Evolutionary conservation across 306 rosid species (phyloP), one percentile per base, ranked within the genome.

Genomic region (Ochetophila trinervis): DNA sequence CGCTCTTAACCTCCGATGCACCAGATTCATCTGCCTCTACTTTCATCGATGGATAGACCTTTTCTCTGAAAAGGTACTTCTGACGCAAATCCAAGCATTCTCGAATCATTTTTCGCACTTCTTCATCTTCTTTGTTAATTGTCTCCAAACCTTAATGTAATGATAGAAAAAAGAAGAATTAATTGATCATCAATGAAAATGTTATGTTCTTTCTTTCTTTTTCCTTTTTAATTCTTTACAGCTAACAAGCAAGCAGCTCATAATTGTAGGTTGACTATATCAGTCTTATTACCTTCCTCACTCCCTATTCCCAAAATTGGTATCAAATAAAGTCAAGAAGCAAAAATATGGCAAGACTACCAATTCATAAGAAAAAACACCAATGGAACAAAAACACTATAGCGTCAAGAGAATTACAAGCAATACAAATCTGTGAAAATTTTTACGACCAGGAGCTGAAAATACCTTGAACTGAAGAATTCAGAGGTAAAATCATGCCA

Each of bases 11-110:
- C 55, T 57, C 60, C 49, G 77, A 24, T 40, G 60, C 32, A 58
- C 44, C 21, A 58, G 68, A 56, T 30, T 69, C 68, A n/a, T 5
- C 20, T 19, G 16, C 49, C 30, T 73, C 47, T 42, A 30, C 76
- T 35, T 40, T 60, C 71, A 24, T 71, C 73, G 78, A 75, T 34
- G 84, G 75, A 66, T 54, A 65, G 66, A 75, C 74, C 44, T 61
- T 36, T 71, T 74, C 84, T 10, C 65, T 50, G 56, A 65, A 79
- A 27, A 79, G 58, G 22, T 79, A 79, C 16, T 30, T 62, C 51
- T 79, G 65, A 56, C 84, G 84, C 57, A 79, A 36, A 71, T 71
- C 80, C 73, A 79, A 57, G 66, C 84, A 75, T 51, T 79, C 84
- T 19, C 69, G 45, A 62, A 79, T 58, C 74, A 75, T 74, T 58